Percentiles rank a stretch among this genome's conserved stretches.
These are phyloP conservation scores for Ilyonectria robusta DNA, from an alignment of 2,329 filamentous ascomycete genomes.

Conservation along the genomic window DNA sequence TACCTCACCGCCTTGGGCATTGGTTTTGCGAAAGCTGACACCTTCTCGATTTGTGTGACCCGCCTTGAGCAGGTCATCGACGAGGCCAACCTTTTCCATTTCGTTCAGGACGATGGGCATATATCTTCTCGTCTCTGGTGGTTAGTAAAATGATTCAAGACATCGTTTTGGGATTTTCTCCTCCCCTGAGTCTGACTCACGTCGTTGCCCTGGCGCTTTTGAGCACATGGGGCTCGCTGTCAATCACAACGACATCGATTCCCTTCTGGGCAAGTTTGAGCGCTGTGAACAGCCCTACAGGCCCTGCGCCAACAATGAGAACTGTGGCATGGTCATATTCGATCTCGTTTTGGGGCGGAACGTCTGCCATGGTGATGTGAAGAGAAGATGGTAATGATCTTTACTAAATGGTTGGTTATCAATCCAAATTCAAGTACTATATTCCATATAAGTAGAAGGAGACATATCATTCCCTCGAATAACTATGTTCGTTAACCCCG, in stretches of 20 bases:
- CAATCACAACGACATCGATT: neutral
- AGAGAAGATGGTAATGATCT: neutral
- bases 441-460: neutral
- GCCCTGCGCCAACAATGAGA: neutral
- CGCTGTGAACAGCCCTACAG: neutral
- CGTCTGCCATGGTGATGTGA: neutral
- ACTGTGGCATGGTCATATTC: slow-evolving; percentile 1
- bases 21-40: neutral
- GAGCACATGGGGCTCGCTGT: slow-evolving; percentile 1
- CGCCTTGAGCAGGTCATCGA: neutral
- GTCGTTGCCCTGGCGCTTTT: slow-evolving; percentile 1
- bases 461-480: neutral
- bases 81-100: slow-evolving; percentile 4
- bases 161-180: neutral
- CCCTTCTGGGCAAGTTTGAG: neutral
- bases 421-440: neutral
- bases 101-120: slow-evolving; percentile 1
- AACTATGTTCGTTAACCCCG: no score
- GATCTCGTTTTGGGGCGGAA: neutral
- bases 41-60: slow-evolving; percentile 5
- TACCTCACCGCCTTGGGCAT: neutral
- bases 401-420: neutral
- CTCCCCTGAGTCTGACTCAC: neutral
- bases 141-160: neutral
- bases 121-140: neutral